Conservation (phyloP, 176 grass and related monocot genomes). For the Musa troglodytarum region DNA sequence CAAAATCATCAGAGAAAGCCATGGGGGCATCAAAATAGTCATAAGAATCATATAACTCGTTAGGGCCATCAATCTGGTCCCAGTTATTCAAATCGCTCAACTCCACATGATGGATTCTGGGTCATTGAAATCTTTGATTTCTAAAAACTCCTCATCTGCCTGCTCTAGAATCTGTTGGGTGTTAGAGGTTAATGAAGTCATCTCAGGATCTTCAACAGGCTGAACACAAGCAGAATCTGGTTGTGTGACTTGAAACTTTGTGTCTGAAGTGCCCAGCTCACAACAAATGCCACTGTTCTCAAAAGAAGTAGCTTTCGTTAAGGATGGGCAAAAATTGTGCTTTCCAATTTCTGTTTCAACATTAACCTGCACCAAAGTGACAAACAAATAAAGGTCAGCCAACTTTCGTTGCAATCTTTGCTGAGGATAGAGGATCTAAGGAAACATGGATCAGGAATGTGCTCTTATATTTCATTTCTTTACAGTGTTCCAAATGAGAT, state of each 20-base stretch:
- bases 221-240: slow-evolving; percentile 33
- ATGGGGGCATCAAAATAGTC: slow-evolving; percentile 50
- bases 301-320: slow-evolving; percentile 4
- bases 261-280: background rate
- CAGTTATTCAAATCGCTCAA: slow-evolving; percentile 16
- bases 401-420: no score
- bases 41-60: slow-evolving; percentile 21
- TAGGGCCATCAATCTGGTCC: slow-evolving; percentile 18
- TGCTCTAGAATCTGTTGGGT: background rate
- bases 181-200: slow-evolving; percentile 12
- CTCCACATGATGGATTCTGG: slow-evolving; percentile 33
- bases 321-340: slow-evolving; percentile 10
- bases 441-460: background rate
- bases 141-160: slow-evolving; percentile 68
- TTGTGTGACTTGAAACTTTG: slow-evolving; percentile 25
- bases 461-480: background rate
- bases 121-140: slow-evolving; percentile 76
- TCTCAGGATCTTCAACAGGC: slow-evolving; percentile 21
- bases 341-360: slow-evolving; percentile 10
- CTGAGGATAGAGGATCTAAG: background rate
- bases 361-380: slow-evolving; percentile 27
- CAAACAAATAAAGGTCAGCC: no score
- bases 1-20: slow-evolving; percentile 39
- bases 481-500: background rate
- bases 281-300: background rate